Percentiles rank a stretch among this genome's conserved stretches.
These are phyloP conservation scores for Aspergillus persii DNA, from an alignment of 2,329 filamentous ascomycete species.

Conservation along the genomic window DNA sequence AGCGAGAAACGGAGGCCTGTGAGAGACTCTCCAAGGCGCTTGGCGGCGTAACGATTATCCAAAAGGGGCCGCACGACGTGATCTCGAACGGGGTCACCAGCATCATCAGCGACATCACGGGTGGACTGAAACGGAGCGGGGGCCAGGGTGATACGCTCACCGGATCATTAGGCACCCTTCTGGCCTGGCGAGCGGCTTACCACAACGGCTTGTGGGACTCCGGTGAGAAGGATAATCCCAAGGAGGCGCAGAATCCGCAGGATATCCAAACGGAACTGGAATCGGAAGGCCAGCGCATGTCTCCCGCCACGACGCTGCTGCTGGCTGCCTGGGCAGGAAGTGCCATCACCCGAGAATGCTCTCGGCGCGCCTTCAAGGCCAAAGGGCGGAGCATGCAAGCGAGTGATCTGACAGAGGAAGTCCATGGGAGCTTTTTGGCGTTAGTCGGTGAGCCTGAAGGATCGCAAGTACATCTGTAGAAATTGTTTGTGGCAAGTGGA, in stretches of 20 bases:
- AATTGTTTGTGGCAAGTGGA: not conserved
- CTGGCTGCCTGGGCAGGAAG: conserved; percentile 84
- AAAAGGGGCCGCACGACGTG: conserved; percentile 81
- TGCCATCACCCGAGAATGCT: conserved; percentile 85
- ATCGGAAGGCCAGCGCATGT: conserved; percentile 55
- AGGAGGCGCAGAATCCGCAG: conserved; percentile 36
- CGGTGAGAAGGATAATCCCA: conserved; percentile 31
- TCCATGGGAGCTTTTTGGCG: conserved; percentile 75
- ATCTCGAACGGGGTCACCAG: conserved; percentile 78
- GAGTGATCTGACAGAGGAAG: conserved; percentile 86
- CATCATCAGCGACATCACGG: conserved; percentile 72
- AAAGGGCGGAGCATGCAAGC: conserved; percentile 87
- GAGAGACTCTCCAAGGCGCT: conserved; percentile 70
- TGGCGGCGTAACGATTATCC: conserved; percentile 84
- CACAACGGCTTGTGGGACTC: conserved; percentile 74
- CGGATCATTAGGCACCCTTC: conserved; percentile 79
- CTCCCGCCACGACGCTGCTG: conserved; percentile 59
- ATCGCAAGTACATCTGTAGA: conserved; percentile 36
- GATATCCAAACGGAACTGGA: conserved; percentile 42
- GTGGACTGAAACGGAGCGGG: conserved; percentile 84
- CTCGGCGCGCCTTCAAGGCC: conserved; percentile 78
- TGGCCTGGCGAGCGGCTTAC: conserved; percentile 87
- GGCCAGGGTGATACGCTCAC: conserved; percentile 96
- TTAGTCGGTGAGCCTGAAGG: conserved; percentile 71
- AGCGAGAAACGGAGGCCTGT: conserved; percentile 58